Conservation (phyloP, 495 filamentous ascomycete species). For the Neurospora tetrasperma region DNA sequence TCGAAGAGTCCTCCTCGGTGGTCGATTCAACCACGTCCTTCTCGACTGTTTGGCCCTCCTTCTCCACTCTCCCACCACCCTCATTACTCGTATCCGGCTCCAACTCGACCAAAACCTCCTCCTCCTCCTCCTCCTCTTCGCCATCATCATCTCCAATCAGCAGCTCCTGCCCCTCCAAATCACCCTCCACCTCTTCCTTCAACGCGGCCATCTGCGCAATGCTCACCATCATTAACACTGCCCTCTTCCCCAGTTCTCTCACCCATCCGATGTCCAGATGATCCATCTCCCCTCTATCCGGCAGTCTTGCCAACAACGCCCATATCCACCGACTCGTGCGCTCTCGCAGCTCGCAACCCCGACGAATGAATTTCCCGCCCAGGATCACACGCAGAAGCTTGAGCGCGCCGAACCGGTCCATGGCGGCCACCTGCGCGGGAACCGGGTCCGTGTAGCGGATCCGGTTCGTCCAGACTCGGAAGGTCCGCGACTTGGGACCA, state of each 20-base stretch:
- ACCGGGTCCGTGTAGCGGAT: constrained; percentile 46
- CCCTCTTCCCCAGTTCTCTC: constrained; percentile 49
- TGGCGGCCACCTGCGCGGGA: constrained; percentile 56
- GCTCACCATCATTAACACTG: constrained; percentile 40
- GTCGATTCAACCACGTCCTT: background rate
- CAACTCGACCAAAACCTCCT: constrained; percentile 15
- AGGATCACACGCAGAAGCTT: constrained; percentile 40
- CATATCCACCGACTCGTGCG: constrained; percentile 51
- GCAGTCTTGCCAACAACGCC: constrained; percentile 48
- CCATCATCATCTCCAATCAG: constrained; percentile 14
- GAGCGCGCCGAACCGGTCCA: constrained; percentile 53
- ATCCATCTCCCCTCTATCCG: constrained; percentile 45
- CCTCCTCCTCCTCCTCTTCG: constrained; percentile 20
- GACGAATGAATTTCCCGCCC: constrained; percentile 37
- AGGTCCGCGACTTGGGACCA: constrained; percentile 31
- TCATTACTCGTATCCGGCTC: constrained; percentile 12
- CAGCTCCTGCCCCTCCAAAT: constrained; percentile 12
- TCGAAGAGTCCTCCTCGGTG: background rate
- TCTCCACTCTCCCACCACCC: constrained; percentile 10
- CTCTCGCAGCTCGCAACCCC: constrained; percentile 33
- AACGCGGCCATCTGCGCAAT: constrained; percentile 40
- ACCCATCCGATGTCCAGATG: constrained; percentile 48
- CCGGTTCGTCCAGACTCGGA: constrained; percentile 41
- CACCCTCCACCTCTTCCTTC: constrained; percentile 25
- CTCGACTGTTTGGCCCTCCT: background rate